A percentile compares a stretch with the other conserved stretches of the same genome.
Conservation (phyloP, 805 yeast genomes). For the Yarrowia sp. region DNA sequence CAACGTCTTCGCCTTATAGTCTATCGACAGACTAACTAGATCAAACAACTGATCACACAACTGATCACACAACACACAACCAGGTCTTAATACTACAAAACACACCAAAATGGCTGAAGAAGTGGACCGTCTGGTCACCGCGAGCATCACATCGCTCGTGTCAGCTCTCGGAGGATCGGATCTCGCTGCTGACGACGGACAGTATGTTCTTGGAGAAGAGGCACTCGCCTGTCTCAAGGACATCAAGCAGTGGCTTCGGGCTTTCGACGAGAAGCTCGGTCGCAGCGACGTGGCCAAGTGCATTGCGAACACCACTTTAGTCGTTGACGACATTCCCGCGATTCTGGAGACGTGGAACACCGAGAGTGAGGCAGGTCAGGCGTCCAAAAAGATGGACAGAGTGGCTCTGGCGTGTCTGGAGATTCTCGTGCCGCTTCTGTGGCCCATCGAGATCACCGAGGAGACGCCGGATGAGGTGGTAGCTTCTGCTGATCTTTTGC, state of each 20-base stretch:
- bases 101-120: background rate
- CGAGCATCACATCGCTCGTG: constrained; percentile 76
- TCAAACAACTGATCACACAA: too few species aligned
- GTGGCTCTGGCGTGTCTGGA: constrained; percentile 74
- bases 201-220: constrained; percentile 82
- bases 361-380: constrained; percentile 30
- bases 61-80: too few species aligned
- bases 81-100: background rate
- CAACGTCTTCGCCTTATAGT: too few species aligned
- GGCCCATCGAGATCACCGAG: constrained; percentile 71
- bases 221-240: constrained; percentile 84
- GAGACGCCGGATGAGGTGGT: constrained; percentile 39
- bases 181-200: constrained; percentile 49
- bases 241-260: constrained; percentile 79
- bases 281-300: constrained; percentile 84
- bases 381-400: constrained; percentile 48
- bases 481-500: constrained; percentile 60
- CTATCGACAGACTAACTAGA: too few species aligned
- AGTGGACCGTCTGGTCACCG: constrained; percentile 37
- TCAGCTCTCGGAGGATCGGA: constrained; percentile 92
- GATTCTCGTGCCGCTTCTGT: constrained; percentile 75
- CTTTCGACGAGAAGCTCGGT: constrained; percentile 71
- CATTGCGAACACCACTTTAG: constrained; percentile 74
- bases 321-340: constrained; percentile 67
- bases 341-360: constrained; percentile 74